Percentiles rank a stretch among this genome's conserved stretches.
phyloP scores from a whole-genome alignment of 1,284 basidiomycete genomes.

The Cutaneotrichosporon sp. region DNA sequence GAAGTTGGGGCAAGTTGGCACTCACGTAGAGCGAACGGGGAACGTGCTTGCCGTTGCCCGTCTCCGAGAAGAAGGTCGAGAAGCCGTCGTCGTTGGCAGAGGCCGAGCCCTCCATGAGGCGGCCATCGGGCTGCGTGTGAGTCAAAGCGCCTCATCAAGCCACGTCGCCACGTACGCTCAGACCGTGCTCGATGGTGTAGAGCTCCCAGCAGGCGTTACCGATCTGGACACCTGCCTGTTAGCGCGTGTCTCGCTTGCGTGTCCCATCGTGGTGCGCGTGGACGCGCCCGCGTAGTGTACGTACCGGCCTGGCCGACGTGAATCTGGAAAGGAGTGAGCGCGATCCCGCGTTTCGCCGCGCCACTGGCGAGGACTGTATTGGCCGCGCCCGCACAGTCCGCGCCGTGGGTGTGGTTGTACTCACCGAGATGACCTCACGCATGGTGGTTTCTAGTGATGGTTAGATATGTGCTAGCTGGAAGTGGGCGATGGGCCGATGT shows the following conservation, averaged over 20 bases:
- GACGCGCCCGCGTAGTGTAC: slow-evolving; percentile 18
- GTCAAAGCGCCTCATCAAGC: slow-evolving; percentile 21
- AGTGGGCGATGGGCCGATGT: background rate
- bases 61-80: slow-evolving; percentile 70
- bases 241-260: background rate
- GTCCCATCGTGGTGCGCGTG: background rate
- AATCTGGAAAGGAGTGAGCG: slow-evolving; percentile 32
- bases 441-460: slow-evolving; percentile 23
- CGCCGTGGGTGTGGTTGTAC: slow-evolving; percentile 15
- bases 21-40: slow-evolving; percentile 90
- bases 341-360: background rate
- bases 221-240: slow-evolving; percentile 60
- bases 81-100: slow-evolving; percentile 84
- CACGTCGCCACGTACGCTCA: slow-evolving; percentile 68
- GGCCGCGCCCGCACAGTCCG: background rate
- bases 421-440: slow-evolving; percentile 54
- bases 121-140: slow-evolving; percentile 77
- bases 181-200: slow-evolving; percentile 97
- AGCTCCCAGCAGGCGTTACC: slow-evolving; percentile 98
- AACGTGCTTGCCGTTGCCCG: slow-evolving; percentile 90
- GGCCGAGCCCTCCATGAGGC: slow-evolving; percentile 72
- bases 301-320: slow-evolving; percentile 56
- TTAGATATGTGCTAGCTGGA: slow-evolving; percentile 9
- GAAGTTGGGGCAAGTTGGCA: slow-evolving; percentile 19
- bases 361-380: background rate